Percentiles rank a stretch among this genome's conserved stretches.
Evolutionary conservation across 805 yeast genomes (phyloP).

Genomic region (Ogataea neopini): DNA sequence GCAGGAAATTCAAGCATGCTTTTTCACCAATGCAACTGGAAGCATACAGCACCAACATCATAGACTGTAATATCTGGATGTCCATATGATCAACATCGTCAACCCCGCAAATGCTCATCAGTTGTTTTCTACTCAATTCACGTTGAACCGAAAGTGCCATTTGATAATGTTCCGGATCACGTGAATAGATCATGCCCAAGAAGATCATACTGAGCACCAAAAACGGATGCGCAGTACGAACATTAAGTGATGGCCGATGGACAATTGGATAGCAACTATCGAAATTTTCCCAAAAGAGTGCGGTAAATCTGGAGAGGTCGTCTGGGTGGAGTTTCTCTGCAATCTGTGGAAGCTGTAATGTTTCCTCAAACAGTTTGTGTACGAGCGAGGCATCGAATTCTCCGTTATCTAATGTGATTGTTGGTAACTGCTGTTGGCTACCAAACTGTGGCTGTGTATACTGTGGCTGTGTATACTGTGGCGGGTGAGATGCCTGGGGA

Average conservation of each 20-base stretch:
- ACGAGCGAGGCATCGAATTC: background rate
- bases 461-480: background rate
- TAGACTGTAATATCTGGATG: constrained; percentile 27
- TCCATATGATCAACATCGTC: constrained; percentile 18
- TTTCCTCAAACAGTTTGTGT: background rate
- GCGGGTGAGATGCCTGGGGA: background rate
- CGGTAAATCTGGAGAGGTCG: constrained; percentile 24
- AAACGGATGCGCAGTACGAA: constrained; percentile 14
- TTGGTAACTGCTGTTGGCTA: background rate
- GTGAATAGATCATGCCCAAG: constrained; percentile 27
- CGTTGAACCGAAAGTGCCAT: constrained; percentile 26
- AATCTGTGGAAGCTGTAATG: constrained; percentile 5
- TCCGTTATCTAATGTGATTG: background rate
- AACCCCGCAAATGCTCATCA: constrained; percentile 18
- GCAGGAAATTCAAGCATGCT: constrained; percentile 14
- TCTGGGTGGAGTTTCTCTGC: constrained; percentile 6
- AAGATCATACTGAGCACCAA: constrained; percentile 21
- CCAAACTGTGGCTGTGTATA: no score
- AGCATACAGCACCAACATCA: constrained; percentile 29
- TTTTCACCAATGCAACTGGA: constrained; percentile 28
- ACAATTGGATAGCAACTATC: constrained; percentile 41
- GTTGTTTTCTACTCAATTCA: constrained; percentile 17
- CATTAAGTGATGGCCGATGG: constrained; percentile 37
- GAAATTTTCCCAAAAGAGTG: constrained; percentile 39
- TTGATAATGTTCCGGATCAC: constrained; percentile 11